Evolutionary conservation across 164 flowering plant genomes (phyloP).

Genomic region (Dillenia suffruticosa): DNA sequence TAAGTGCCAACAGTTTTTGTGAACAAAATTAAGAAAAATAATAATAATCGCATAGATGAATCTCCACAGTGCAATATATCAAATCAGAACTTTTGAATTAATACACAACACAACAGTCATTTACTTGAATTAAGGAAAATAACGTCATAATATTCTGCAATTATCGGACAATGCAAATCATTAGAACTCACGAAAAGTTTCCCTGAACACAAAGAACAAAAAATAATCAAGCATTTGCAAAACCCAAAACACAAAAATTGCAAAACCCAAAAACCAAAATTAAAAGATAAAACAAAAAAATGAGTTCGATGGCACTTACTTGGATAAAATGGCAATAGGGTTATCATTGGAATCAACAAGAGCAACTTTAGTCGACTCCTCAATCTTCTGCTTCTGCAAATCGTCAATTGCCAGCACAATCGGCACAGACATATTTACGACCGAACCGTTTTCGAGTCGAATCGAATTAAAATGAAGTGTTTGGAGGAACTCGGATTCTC

Average conservation of each 20-base stretch:
- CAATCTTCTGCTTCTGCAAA: constrained; percentile 55
- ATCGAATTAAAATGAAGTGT: constrained; percentile 94
- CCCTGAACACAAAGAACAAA: no score
- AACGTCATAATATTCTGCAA: no score
- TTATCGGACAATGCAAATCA: no score
- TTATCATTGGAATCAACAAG: constrained; percentile 54
- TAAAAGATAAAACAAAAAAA: not conserved
- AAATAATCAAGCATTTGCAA: no score
- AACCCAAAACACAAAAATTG: not conserved
- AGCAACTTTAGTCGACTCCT: constrained; percentile 53
- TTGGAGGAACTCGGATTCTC: constrained; percentile 99
- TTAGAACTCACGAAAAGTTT: no score
- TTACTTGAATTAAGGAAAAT: no score
- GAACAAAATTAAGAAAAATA: no score
- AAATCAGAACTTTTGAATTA: no score
- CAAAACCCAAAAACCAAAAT: not conserved
- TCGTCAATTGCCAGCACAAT: constrained; percentile 90
- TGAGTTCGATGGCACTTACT: constrained; percentile 38
- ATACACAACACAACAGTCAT: no score
- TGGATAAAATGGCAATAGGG: constrained; percentile 61
- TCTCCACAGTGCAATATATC: no score
- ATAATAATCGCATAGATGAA: no score
- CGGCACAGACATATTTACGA: constrained; percentile 97
- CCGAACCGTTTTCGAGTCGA: constrained; percentile 71
- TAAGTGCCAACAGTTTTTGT: no score